Conservation (phyloP, 805 yeast genomes). For the Wickerhamomyces bovis region DNA sequence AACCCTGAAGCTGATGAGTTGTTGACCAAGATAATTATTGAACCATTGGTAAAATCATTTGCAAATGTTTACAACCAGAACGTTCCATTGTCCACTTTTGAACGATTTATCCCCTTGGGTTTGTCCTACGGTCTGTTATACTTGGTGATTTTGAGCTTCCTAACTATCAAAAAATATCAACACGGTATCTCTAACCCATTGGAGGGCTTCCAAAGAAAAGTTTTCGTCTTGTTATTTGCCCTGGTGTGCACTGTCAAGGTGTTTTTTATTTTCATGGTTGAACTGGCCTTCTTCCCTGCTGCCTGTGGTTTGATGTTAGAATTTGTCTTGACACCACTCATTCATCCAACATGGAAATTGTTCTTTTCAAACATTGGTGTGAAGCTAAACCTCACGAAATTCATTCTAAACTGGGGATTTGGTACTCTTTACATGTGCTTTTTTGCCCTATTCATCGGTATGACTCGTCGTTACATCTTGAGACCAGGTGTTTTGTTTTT, state of each 20-base stretch:
- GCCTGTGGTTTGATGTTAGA: slow-evolving; percentile 79
- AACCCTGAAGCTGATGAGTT: slow-evolving; percentile 3
- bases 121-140: slow-evolving; percentile 31
- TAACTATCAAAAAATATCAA: slow-evolving; percentile 24
- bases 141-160: slow-evolving; percentile 22
- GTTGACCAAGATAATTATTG: slow-evolving; percentile 2
- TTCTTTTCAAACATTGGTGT: neutral
- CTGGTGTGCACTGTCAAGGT: slow-evolving; percentile 65
- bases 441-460: slow-evolving; percentile 81
- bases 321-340: slow-evolving; percentile 57
- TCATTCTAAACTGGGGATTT: slow-evolving; percentile 41
- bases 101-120: slow-evolving; percentile 32
- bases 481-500: slow-evolving; percentile 89
- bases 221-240: slow-evolving; percentile 50
- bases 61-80: slow-evolving; percentile 16
- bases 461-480: slow-evolving; percentile 65
- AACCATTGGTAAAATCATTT: slow-evolving; percentile 19
- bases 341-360: slow-evolving; percentile 19
- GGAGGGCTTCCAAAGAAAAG: slow-evolving; percentile 41
- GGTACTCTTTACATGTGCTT: slow-evolving; percentile 87
- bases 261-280: slow-evolving; percentile 66
- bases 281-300: slow-evolving; percentile 78
- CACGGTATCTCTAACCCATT: slow-evolving; percentile 37
- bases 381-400: neutral
- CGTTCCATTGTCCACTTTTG: slow-evolving; percentile 28